Percentiles rank a stretch among this genome's conserved stretches.
Evolutionary conservation across 2,329 filamentous ascomycete species (phyloP).

Genomic region (Bipolaris gigantea): DNA sequence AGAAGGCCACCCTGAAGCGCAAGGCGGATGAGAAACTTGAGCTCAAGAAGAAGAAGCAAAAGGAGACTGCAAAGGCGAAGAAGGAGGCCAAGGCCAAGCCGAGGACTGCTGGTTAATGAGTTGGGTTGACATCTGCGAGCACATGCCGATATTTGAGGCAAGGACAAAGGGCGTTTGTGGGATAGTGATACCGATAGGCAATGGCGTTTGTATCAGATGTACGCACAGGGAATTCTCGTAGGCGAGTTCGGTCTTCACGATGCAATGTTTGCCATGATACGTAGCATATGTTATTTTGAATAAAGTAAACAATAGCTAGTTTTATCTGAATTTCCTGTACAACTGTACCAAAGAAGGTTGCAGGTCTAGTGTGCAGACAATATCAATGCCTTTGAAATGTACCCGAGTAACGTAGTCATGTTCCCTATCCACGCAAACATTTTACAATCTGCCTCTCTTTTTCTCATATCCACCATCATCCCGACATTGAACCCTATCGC

Average conservation of each 20-base stretch:
- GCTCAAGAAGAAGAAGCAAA: slow-evolving; percentile 92
- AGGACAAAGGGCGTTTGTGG: slow-evolving; percentile 9
- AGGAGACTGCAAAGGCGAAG: slow-evolving; percentile 94
- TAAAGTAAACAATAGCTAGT: no score
- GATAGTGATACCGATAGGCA: slow-evolving; percentile 8
- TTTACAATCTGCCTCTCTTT: no score
- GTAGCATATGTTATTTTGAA: background rate
- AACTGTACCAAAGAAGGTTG: background rate
- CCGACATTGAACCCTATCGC: no score
- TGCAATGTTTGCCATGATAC: background rate
- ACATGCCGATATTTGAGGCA: background rate
- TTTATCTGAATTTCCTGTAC: background rate
- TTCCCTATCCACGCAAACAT: no score
- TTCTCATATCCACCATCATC: no score
- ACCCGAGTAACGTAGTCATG: no score
- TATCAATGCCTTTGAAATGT: no score
- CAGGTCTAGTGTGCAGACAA: background rate
- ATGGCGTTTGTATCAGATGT: background rate
- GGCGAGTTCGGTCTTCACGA: background rate
- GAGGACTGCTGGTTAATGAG: slow-evolving; percentile 19
- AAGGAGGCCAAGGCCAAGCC: slow-evolving; percentile 88
- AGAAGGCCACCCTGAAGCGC: slow-evolving; percentile 83
- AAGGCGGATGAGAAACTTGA: slow-evolving; percentile 92
- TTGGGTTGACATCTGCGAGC: background rate
- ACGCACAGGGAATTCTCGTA: background rate